Base-by-base conservation (phyloP, 73 alveolate genomes). In the Paramecium sonneborni region DNA sequence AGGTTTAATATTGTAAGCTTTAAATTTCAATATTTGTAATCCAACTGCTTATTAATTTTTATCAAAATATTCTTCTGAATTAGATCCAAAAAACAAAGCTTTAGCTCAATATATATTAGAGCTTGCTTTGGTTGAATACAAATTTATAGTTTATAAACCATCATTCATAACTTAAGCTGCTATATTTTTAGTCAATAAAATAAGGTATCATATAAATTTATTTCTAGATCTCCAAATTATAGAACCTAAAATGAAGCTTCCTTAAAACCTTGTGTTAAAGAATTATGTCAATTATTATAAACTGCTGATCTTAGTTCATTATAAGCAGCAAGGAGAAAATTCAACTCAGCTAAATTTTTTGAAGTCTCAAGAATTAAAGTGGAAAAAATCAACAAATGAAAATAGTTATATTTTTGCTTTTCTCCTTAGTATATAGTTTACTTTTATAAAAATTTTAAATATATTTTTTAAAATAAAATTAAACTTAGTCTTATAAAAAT, bases 221-320 rank as follows among this genome's bases (percentile, higher is more conserved):
- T 35, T 1, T 3, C 3, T 74, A 24, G 57, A 48, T 30, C 21
- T 48, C 55, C 32, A 57, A 52, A 52, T 18, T 52, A 52, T 52
- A 94, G 92, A 55, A 93, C 88, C 4, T 94, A 69, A 92, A 48
- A 56, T 48, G 93, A 85, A 39, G n/a, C 21, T 9, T 56, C 4
- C 5, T 37, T 85, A 30, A 48, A 37, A 41, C 93, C 93, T 57
- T 57, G 89, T 34, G 93, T 91, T 24, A 85, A 85, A 20, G 93
- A 85, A 24, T 57, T 85, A 11, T 85, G 93, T 70, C 5, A 12
- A 37, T 12, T 85, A n/a, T 26, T 85, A 7, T 24, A 48, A 76
- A 30, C 24, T n/a, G 93, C 87, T 23, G 93, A 85, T 3, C 35
- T 7, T 3, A 85, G 20, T 23, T 57, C 89, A 8, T 32, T 85